Evolutionary conservation across 345 rosid genomes (phyloP).

Genomic region (Triadica sebifera): DNA sequence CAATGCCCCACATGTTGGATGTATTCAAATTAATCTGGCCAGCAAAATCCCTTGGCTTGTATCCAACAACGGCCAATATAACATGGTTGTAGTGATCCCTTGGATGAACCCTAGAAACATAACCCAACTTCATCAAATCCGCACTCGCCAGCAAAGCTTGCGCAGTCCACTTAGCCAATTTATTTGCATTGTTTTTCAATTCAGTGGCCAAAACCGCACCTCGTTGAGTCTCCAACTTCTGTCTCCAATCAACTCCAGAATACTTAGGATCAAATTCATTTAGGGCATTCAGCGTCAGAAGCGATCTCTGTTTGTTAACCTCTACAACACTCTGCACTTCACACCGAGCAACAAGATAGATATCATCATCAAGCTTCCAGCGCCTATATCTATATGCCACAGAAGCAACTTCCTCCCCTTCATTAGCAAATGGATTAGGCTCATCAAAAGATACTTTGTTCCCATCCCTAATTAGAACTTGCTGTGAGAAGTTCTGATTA

Average conservation of each 20-base stretch:
- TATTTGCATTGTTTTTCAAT: slow-evolving; percentile 92
- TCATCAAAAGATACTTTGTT: slow-evolving; percentile 80
- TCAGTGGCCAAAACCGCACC: slow-evolving; percentile 97
- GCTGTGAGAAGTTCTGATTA: slow-evolving; percentile 86
- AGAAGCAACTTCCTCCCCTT: slow-evolving; percentile 96
- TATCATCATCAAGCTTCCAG: slow-evolving; percentile 77
- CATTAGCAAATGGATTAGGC: slow-evolving; percentile 81
- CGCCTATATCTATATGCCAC: too few relatives aligned
- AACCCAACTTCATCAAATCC: slow-evolving; percentile 95
- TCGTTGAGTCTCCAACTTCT: slow-evolving; percentile 95
- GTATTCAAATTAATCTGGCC: slow-evolving; percentile 87
- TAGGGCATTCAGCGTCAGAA: slow-evolving; percentile 83
- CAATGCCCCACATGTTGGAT: slow-evolving; percentile 94
- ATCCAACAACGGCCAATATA: slow-evolving; percentile 79
- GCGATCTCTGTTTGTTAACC: slow-evolving; percentile 70
- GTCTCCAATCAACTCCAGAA: slow-evolving; percentile 98
- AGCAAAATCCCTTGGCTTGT: slow-evolving; percentile 88
- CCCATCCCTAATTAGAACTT: slow-evolving; percentile 80
- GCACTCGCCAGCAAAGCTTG: slow-evolving; percentile 89
- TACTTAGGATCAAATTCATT: slow-evolving; percentile 95
- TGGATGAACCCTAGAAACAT: slow-evolving; percentile 95
- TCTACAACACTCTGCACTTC: slow-evolving; percentile 91
- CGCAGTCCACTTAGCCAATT: slow-evolving; percentile 95
- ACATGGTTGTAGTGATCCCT: slow-evolving; percentile 97
- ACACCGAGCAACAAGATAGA: slow-evolving; percentile 77